A percentile compares a stretch with the other conserved stretches of the same genome.
These are phyloP conservation scores for Nymphaea thermarum DNA, from an alignment of 164 flowering plant species.

Conservation along the genomic window DNA sequence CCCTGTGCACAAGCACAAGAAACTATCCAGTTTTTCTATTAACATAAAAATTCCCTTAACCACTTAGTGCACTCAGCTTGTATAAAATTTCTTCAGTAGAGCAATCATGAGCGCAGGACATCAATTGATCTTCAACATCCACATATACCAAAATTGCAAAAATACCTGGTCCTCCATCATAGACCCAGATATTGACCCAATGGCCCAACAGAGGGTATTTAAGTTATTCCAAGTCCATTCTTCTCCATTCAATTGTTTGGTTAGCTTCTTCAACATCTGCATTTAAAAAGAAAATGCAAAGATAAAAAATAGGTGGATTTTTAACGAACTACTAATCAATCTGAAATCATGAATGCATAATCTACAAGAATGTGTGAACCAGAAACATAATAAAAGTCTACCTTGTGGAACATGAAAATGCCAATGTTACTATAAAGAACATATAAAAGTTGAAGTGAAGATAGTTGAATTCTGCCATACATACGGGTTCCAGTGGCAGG, in stretches of 20 bases:
- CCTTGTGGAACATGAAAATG: neutral
- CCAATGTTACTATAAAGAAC: neutral
- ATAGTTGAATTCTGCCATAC: no score
- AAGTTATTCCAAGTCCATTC: slow-evolving; percentile 99
- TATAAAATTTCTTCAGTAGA: no score
- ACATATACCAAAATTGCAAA: neutral
- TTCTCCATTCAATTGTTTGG: slow-evolving; percentile 82
- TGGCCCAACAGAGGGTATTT: slow-evolving; percentile 98
- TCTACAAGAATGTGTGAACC: neutral
- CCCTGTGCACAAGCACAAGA: no score
- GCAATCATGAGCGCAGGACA: no score
- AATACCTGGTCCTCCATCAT: slow-evolving; percentile 97
- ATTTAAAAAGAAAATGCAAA: neutral
- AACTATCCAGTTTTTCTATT: no score
- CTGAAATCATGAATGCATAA: neutral
- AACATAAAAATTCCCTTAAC: no score
- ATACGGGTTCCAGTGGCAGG: no score
- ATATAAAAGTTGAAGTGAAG: no score
- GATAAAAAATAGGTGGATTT: neutral
- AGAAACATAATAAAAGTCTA: neutral
- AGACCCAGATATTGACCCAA: slow-evolving; percentile 98
- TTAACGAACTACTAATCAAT: neutral
- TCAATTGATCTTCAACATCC: neutral
- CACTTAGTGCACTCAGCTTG: no score
- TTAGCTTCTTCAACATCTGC: slow-evolving; percentile 86